phyloP scores from a whole-genome alignment of 768 basidiomycete species.

The Crepidotus variabilis region DNA sequence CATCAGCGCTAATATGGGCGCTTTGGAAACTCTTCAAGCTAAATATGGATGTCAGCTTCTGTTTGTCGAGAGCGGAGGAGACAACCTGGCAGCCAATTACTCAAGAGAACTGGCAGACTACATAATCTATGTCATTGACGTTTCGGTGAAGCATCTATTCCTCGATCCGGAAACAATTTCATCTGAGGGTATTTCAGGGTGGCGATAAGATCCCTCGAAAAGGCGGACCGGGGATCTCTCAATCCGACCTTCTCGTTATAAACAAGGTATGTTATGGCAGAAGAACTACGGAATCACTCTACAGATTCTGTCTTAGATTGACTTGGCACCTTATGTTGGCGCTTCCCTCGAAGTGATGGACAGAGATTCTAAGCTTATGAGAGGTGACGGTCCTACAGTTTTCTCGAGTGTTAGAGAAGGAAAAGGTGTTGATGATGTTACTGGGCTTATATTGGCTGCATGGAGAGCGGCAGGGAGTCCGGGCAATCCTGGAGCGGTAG shows the following conservation, averaged over 20 bases:
- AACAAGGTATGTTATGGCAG: constrained; percentile 67
- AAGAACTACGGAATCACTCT: background rate
- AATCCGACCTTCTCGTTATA: constrained; percentile 90
- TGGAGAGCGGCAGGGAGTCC: constrained; percentile 83
- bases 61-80: constrained; percentile 94
- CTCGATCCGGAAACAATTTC: background rate
- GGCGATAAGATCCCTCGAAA: constrained; percentile 99
- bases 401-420: constrained; percentile 82
- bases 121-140: constrained; percentile 91
- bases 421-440: constrained; percentile 78
- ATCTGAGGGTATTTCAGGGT: constrained; percentile 45
- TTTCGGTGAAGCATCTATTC: constrained; percentile 49
- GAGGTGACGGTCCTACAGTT: constrained; percentile 90
- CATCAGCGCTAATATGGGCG: constrained; percentile 95
- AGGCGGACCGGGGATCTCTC: constrained; percentile 96
- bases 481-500: constrained; percentile 50
- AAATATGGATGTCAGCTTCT: constrained; percentile 88
- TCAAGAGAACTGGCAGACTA: constrained; percentile 96
- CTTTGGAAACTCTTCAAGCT: constrained; percentile 90
- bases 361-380: constrained; percentile 89
- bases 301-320: constrained; percentile 52
- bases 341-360: constrained; percentile 95
- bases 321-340: constrained; percentile 88
- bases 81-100: constrained; percentile 97
- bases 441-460: constrained; percentile 79